Evolutionary conservation across 345 rosid genomes (phyloP).

Genomic region (Linum lewisii): DNA sequence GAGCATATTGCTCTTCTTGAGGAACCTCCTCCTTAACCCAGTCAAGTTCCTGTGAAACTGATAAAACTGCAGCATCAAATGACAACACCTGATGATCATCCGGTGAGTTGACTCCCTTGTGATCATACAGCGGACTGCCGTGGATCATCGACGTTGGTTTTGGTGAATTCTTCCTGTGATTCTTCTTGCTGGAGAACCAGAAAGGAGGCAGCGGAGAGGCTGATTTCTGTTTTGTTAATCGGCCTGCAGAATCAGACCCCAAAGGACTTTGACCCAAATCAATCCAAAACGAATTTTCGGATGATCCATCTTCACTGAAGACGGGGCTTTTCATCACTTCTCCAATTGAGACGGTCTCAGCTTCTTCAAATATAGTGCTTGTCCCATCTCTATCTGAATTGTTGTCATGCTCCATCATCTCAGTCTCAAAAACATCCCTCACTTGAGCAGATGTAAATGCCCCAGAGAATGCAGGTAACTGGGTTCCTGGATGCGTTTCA

Average conservation of each 20-base stretch:
- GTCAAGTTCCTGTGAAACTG: constrained; percentile 46
- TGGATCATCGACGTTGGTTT: constrained; percentile 26
- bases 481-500: constrained; percentile 31
- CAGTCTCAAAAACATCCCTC: constrained; percentile 69
- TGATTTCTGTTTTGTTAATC: constrained; percentile 26
- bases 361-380: constrained; percentile 72
- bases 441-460: constrained; percentile 64
- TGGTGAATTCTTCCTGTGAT: constrained; percentile 30
- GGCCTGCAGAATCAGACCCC: constrained; percentile 38
- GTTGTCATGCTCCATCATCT: constrained; percentile 55
- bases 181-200: constrained; percentile 41
- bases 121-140: constrained; percentile 31
- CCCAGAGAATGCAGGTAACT: constrained; percentile 75
- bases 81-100: constrained; percentile 42
- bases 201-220: constrained; percentile 32
- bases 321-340: constrained; percentile 70
- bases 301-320: constrained; percentile 60
- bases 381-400: constrained; percentile 71
- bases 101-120: constrained; percentile 12
- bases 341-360: constrained; percentile 66
- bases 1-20: constrained; percentile 31
- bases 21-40: constrained; percentile 32
- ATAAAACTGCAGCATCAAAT: constrained; percentile 71
- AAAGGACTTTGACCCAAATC: constrained; percentile 71
- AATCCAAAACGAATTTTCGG: constrained; percentile 58